These are phyloP conservation scores for Berberis vulgaris DNA, from an alignment of 164 flowering plant genomes.

Conservation along the genomic window DNA sequence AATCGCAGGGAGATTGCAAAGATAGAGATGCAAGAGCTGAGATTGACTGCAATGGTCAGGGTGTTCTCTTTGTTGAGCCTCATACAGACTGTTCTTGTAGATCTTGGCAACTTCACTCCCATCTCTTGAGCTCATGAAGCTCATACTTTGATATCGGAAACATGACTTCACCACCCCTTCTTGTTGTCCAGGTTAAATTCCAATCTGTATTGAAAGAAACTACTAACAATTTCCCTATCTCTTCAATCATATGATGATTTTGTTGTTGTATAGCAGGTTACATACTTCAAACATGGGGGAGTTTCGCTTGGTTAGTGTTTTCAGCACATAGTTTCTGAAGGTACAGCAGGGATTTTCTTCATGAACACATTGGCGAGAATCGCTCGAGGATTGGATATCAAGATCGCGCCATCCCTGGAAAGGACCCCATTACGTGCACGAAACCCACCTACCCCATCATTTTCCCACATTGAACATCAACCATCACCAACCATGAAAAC, in stretches of 20 bases:
- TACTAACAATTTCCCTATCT: too few relatives aligned
- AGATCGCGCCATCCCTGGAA: not conserved
- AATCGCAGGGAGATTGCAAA: not conserved
- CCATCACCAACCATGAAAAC: constrained; percentile 34
- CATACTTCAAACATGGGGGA: not conserved
- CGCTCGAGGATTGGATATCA: not conserved
- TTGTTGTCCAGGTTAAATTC: too few relatives aligned
- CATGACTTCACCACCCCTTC: too few relatives aligned
- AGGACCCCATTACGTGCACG: not conserved
- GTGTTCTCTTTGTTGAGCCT: constrained; percentile 2
- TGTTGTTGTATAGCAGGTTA: not conserved
- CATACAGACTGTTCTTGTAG: not conserved
- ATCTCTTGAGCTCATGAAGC: not conserved
- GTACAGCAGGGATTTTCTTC: not conserved
- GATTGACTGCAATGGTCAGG: not conserved
- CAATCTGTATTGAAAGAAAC: too few relatives aligned
- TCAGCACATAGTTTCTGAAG: not conserved
- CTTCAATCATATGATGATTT: too few relatives aligned
- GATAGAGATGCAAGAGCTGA: not conserved
- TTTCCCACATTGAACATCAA: constrained; percentile 52
- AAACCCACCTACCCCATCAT: constrained; percentile 16
- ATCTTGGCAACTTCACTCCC: not conserved
- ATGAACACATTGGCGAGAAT: not conserved
- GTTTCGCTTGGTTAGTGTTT: not conserved
- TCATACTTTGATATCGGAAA: not conserved